A percentile compares a stretch with the other conserved stretches of the same genome.
phyloP scores from a whole-genome alignment of 176 grass and related monocot species.

The Cymbopogon citratus region DNA sequence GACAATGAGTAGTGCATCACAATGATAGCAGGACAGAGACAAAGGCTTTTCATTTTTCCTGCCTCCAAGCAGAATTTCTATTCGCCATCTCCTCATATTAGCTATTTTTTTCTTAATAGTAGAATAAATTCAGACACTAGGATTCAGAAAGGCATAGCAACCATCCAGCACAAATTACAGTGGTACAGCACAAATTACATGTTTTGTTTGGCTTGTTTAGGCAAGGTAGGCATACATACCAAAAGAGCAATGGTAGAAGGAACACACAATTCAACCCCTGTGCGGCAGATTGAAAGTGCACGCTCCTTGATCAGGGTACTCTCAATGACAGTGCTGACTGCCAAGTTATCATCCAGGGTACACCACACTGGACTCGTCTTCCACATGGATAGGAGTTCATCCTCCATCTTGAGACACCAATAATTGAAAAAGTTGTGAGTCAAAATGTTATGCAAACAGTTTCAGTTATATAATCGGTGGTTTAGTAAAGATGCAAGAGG shows the following conservation, averaged over 20 bases:
- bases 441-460: neutral
- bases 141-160: neutral
- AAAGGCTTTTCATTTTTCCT: neutral
- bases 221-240: neutral
- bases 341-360: neutral
- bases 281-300: neutral
- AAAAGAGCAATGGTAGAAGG: neutral
- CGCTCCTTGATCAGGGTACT: slow-evolving; percentile 1
- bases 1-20: neutral
- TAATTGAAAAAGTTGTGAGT: neutral
- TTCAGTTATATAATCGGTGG: neutral
- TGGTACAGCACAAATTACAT: too few relatives aligned
- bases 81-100: neutral
- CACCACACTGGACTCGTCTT: neutral
- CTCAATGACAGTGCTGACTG: neutral
- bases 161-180: too few relatives aligned
- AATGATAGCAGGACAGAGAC: neutral
- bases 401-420: slow-evolving; percentile 9
- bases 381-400: neutral
- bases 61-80: neutral
- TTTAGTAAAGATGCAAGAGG: neutral
- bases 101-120: neutral
- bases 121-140: neutral
- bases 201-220: neutral
- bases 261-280: neutral